A percentile compares a stretch with the other conserved stretches of the same genome.
Evolutionary conservation across 2,329 filamentous ascomycete genomes (phyloP).

Genomic region (Dactylella cylindrospora): DNA sequence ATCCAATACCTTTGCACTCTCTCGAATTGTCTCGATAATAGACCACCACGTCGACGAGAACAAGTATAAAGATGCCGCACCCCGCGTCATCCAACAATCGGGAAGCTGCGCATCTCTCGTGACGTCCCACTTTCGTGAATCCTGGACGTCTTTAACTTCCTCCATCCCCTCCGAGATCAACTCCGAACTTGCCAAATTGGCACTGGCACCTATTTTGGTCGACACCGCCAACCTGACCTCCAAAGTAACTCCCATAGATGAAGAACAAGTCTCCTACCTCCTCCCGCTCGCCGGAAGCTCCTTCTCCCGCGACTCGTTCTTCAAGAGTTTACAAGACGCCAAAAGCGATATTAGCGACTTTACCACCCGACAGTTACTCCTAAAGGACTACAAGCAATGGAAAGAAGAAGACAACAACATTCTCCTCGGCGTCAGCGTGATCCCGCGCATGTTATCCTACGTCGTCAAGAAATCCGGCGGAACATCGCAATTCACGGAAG

Average conservation of each 20-base stretch:
- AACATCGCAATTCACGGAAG: conserved; percentile 55
- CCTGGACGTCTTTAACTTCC: conserved; percentile 56
- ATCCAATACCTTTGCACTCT: conserved; percentile 56
- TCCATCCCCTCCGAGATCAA: conserved; percentile 49
- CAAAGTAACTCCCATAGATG: conserved; percentile 68
- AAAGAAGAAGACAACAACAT: conserved; percentile 54
- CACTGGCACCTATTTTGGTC: conserved; percentile 70
- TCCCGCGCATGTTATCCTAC: conserved; percentile 56
- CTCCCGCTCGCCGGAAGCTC: conserved; percentile 47
- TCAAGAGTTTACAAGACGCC: conserved; percentile 54
- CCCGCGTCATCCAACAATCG: conserved; percentile 65
- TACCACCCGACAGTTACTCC: conserved; percentile 66
- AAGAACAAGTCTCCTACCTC: conserved; percentile 44
- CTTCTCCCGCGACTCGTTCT: conserved; percentile 63
- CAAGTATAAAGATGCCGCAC: conserved; percentile 51
- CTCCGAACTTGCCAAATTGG: conserved; percentile 65
- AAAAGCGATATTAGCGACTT: conserved; percentile 69
- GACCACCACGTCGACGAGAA: conserved; percentile 79
- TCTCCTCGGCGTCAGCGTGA: conserved; percentile 9
- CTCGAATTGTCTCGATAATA: conserved; percentile 65
- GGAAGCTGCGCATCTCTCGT: conserved; percentile 76
- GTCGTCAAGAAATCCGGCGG: conserved; percentile 57
- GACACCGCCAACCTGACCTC: conserved; percentile 69
- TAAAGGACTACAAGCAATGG: conserved; percentile 88
- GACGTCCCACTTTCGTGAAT: conserved; percentile 60